These are phyloP conservation scores for Eimeria necatrix DNA, from an alignment of 169 alveolate species.

Conservation along the genomic window DNA sequence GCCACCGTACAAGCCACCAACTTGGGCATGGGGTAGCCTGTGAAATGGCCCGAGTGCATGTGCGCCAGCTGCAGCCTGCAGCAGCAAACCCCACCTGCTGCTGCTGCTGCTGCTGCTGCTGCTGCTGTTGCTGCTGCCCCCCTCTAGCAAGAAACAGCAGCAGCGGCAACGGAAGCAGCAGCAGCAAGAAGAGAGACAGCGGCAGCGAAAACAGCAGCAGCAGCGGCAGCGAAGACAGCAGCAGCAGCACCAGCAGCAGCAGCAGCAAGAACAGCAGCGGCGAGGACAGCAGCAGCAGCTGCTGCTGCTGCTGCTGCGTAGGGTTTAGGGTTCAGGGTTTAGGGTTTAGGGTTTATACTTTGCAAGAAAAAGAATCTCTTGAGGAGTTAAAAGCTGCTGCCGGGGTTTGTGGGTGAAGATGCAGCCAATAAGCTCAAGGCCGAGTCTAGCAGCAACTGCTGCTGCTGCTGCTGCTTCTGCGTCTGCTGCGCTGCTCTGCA, in stretches of 20 bases:
- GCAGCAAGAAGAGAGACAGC: too few species aligned
- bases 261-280: neutral
- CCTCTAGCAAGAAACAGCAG: too few species aligned
- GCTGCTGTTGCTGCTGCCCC: too few species aligned
- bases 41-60: conserved; percentile 85
- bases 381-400: conserved; percentile 95
- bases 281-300: too few species aligned
- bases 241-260: too few species aligned
- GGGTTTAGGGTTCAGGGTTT: neutral
- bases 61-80: conserved; percentile 82
- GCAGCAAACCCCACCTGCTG: neutral
- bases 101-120: conserved; percentile 19
- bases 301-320: too few species aligned
- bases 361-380: conserved; percentile 93
- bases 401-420: conserved; percentile 97
- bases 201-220: too few species aligned
- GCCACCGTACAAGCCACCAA: conserved; percentile 91
- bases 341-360: too few species aligned
- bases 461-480: too few species aligned
- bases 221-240: too few species aligned
- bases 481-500: conserved; percentile 79
- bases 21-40: conserved; percentile 90
- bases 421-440: conserved; percentile 98
- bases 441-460: conserved; percentile 94
- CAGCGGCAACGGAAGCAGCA: too few species aligned